These are phyloP conservation scores for Capronia americana DNA, from an alignment of 2,329 filamentous ascomycete genomes.

Conservation along the genomic window DNA sequence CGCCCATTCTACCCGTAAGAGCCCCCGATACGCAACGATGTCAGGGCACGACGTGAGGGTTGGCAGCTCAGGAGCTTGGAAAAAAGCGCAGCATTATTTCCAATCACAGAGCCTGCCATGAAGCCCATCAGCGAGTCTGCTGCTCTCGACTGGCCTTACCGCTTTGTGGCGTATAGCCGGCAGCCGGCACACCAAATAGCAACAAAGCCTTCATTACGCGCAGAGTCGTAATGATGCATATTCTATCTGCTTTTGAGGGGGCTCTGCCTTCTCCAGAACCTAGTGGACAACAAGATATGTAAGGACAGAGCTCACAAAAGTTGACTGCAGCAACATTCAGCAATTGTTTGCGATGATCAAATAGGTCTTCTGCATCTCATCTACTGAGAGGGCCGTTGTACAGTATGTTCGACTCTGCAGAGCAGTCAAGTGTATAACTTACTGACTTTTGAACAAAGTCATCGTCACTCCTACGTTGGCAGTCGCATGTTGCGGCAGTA, in stretches of 20 bases:
- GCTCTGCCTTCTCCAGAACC: neutral
- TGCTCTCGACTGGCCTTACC: neutral
- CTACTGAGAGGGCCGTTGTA: no score
- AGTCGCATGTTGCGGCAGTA: no score
- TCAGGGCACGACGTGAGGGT: neutral
- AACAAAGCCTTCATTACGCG: neutral
- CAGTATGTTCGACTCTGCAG: no score
- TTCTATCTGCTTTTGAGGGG: neutral
- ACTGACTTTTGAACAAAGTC: no score
- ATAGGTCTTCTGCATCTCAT: no score
- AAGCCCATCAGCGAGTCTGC: neutral
- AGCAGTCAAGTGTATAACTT: no score
- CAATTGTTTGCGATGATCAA: no score
- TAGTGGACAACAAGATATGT: neutral
- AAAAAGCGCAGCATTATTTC: neutral
- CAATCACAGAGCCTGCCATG: neutral
- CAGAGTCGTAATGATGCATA: neutral
- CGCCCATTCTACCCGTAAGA: no score
- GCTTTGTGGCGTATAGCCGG: neutral
- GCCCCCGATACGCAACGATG: no score
- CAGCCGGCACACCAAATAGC: neutral
- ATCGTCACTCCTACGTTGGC: no score
- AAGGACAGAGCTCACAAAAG: no score
- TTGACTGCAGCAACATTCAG: no score
- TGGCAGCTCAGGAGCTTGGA: neutral